Conservation (phyloP, 495 filamentous ascomycete species). For the Hypoxylon lienhwacheense region DNA sequence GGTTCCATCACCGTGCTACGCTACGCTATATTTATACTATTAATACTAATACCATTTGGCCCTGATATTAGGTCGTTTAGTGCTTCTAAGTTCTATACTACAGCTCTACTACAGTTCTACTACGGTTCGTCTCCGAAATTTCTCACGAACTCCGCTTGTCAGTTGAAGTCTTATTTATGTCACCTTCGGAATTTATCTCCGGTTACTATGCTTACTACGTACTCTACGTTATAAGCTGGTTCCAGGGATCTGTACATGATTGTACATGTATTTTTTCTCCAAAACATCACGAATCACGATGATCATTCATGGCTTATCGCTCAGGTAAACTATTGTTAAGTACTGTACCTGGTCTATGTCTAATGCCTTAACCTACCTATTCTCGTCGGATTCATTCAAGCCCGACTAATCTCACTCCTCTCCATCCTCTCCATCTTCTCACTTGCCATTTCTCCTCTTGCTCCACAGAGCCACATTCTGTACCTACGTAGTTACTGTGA, state of each 20-base stretch:
- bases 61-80: too few relatives aligned
- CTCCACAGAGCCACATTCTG: too few relatives aligned
- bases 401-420: slow-evolving; percentile 2
- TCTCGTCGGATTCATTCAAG: slow-evolving; percentile 3
- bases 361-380: too few relatives aligned
- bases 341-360: too few relatives aligned
- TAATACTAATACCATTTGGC: too few relatives aligned
- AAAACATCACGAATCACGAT: slow-evolving; percentile 34
- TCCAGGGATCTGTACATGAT: slow-evolving; percentile 11
- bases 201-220: slow-evolving; percentile 19
- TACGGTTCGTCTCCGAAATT: slow-evolving; percentile 30
- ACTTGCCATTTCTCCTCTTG: too few relatives aligned
- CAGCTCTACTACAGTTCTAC: too few relatives aligned
- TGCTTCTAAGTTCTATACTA: slow-evolving; percentile 26
- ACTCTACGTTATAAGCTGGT: too few relatives aligned
- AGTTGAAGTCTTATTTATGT: slow-evolving; percentile 17
- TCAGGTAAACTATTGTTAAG: too few relatives aligned
- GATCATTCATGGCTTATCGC: too few relatives aligned
- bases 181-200: slow-evolving; percentile 31
- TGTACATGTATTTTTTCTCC: slow-evolving; percentile 9
- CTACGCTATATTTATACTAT: too few relatives aligned
- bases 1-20: slow-evolving; percentile 13
- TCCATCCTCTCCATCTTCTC: background rate
- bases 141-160: background rate
- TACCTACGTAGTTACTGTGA: too few relatives aligned